Conservation (phyloP, 1,139 yeast genomes). For the Geotrichum restrictum region DNA sequence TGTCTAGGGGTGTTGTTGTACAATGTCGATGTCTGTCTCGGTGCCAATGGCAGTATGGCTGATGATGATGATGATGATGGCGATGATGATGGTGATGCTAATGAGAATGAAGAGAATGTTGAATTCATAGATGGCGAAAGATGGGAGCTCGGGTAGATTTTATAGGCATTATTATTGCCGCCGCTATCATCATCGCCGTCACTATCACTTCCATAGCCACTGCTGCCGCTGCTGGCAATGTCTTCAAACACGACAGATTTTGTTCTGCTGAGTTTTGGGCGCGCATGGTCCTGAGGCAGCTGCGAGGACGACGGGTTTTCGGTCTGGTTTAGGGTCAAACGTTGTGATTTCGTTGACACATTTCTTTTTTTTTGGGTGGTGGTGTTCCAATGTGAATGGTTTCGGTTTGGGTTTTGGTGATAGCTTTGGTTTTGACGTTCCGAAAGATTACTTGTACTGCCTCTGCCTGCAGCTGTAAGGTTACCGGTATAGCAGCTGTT, state of each 20-base stretch:
- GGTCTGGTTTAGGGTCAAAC: neutral
- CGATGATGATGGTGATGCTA: neutral
- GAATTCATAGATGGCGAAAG: neutral
- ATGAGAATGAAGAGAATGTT: neutral
- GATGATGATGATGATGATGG: neutral
- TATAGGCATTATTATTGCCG: neutral
- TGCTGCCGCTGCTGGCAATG: neutral
- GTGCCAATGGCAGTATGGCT: neutral
- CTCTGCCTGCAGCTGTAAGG: no score
- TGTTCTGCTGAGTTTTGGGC: neutral
- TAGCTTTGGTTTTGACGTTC: no score
- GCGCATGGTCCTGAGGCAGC: neutral
- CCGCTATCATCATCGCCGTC: neutral
- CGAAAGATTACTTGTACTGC: no score
- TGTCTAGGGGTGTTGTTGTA: neutral
- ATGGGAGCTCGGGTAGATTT: neutral
- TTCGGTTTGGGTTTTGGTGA: no score
- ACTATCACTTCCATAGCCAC: neutral
- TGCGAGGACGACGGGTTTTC: neutral
- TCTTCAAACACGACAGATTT: neutral
- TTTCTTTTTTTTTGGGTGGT: neutral
- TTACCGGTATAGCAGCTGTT: no score
- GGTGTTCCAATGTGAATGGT: neutral
- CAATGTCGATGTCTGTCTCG: neutral
- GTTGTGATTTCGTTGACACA: no score